Percentiles rank a stretch among this genome's conserved stretches.
Evolutionary conservation across 306 rosid species (phyloP).

Genomic region (Acacia melanoxylon): DNA sequence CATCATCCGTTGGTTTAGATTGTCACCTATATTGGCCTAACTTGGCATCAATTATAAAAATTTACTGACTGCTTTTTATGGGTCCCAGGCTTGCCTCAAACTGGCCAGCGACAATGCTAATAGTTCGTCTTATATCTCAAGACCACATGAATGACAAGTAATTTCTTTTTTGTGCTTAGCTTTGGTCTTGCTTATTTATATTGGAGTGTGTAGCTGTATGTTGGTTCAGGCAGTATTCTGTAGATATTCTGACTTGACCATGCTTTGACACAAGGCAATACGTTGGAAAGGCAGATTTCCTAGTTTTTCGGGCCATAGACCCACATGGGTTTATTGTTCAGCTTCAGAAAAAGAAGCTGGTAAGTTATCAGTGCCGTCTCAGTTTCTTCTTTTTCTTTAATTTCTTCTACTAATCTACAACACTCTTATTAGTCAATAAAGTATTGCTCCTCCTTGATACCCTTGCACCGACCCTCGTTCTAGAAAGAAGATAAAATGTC

Average conservation of each 20-base stretch:
- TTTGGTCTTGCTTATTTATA: conserved; percentile 14
- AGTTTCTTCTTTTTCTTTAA: background rate
- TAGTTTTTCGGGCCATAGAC: conserved; percentile 92
- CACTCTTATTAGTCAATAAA: background rate
- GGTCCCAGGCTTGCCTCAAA: conserved; percentile 92
- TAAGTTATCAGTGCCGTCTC: conserved; percentile 36
- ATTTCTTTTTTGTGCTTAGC: conserved; percentile 26
- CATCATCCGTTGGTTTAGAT: conserved; percentile 9
- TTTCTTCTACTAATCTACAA: background rate
- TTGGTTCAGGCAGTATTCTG: conserved; percentile 22
- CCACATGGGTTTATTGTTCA: conserved; percentile 93
- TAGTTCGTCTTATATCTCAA: conserved; percentile 92
- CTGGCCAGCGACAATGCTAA: conserved; percentile 92
- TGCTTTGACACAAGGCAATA: conserved; percentile 66
- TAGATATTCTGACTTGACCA: conserved; percentile 28
- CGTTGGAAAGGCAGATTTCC: conserved; percentile 94
- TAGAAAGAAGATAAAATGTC: background rate
- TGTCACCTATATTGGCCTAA: conserved; percentile 18
- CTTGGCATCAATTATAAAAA: conserved; percentile 8
- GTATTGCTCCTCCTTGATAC: background rate
- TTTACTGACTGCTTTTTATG: conserved; percentile 32
- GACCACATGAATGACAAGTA: conserved; percentile 99
- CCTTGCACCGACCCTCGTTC: background rate
- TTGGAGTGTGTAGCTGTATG: background rate
- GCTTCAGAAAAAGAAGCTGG: conserved; percentile 95